These are phyloP conservation scores for Rutidosis leptorrhynchoides DNA, from an alignment of 129 eudicot species.

Conservation along the genomic window DNA sequence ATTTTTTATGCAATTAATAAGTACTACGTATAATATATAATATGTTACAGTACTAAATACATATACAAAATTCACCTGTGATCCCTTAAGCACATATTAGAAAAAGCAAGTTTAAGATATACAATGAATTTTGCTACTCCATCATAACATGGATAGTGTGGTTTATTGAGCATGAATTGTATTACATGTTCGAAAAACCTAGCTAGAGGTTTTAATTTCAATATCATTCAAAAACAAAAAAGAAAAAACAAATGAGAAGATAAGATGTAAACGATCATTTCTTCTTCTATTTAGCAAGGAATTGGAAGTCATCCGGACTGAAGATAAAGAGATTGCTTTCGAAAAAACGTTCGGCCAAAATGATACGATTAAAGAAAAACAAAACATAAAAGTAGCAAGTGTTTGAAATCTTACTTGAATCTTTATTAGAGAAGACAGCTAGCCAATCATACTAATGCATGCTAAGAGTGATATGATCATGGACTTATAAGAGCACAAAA, in stretches of 20 bases:
- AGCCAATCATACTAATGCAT: background rate
- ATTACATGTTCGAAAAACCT: too few relatives aligned
- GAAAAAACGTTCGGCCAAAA: background rate
- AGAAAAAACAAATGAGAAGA: too few relatives aligned
- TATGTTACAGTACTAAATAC: constrained; percentile 33
- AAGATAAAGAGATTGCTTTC: too few relatives aligned
- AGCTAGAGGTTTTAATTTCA: too few relatives aligned
- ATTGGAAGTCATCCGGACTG: too few relatives aligned
- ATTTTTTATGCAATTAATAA: background rate
- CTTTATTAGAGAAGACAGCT: constrained; percentile 13
- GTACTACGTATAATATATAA: background rate
- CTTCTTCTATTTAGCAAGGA: too few relatives aligned
- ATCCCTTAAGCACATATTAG: constrained; percentile 32
- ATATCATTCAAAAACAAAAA: too few relatives aligned
- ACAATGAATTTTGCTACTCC: background rate
- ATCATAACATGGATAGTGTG: background rate
- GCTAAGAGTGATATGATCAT: background rate
- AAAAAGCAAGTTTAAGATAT: constrained; percentile 25
- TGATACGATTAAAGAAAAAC: background rate
- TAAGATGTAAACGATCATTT: too few relatives aligned
- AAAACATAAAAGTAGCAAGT: background rate
- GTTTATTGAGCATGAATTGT: background rate
- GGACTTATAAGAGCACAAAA: background rate
- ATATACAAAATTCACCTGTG: constrained; percentile 60
- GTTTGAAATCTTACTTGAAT: constrained; percentile 19